Evolutionary conservation across 2,329 filamentous ascomycete species (phyloP).

Genomic region (Cytospora piceicola): DNA sequence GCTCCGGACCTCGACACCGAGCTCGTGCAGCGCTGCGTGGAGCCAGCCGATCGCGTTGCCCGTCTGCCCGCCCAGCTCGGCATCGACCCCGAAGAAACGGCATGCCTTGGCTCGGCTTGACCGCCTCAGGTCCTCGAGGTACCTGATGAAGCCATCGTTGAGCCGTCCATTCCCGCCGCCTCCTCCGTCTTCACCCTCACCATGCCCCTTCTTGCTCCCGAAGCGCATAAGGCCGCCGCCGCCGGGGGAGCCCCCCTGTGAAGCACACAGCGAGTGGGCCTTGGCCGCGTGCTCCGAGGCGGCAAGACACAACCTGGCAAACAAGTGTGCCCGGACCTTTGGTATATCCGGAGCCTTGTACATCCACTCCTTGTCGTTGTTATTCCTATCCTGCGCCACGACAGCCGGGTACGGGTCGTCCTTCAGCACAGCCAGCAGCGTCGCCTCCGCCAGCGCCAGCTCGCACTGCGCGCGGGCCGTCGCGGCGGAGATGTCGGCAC

Average conservation of each 20-base stretch:
- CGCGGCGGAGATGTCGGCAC: constrained; percentile 57
- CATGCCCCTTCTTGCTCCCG: constrained; percentile 15
- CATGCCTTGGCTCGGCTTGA: constrained; percentile 84
- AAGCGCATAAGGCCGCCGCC: constrained; percentile 3
- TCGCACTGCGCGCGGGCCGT: constrained; percentile 61
- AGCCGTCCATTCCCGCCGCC: constrained; percentile 51
- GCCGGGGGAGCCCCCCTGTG: constrained; percentile 8
- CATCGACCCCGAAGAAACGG: constrained; percentile 87
- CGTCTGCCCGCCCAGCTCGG: constrained; percentile 78
- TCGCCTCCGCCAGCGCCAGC: constrained; percentile 84
- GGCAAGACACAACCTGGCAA: constrained; percentile 84
- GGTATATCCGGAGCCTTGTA: constrained; percentile 86
- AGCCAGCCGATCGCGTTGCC: constrained; percentile 89
- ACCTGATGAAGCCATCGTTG: constrained; percentile 69
- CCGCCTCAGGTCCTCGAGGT: constrained; percentile 74
- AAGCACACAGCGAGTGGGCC: constrained; percentile 57
- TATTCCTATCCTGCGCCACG: constrained; percentile 80
- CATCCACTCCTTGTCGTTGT: constrained; percentile 93
- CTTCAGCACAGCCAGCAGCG: constrained; percentile 85
- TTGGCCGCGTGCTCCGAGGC: constrained; percentile 85
- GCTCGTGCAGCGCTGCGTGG: constrained; percentile 72
- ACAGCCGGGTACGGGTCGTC: constrained; percentile 90
- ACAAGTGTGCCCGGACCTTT: constrained; percentile 85
- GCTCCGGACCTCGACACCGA: constrained; percentile 65
- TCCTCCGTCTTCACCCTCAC: constrained; percentile 6